Percentiles rank a stretch among this genome's conserved stretches.
Evolutionary conservation across 192 early-diverging fungal species (phyloP).

Genomic region (Funneliformis mosseae): DNA sequence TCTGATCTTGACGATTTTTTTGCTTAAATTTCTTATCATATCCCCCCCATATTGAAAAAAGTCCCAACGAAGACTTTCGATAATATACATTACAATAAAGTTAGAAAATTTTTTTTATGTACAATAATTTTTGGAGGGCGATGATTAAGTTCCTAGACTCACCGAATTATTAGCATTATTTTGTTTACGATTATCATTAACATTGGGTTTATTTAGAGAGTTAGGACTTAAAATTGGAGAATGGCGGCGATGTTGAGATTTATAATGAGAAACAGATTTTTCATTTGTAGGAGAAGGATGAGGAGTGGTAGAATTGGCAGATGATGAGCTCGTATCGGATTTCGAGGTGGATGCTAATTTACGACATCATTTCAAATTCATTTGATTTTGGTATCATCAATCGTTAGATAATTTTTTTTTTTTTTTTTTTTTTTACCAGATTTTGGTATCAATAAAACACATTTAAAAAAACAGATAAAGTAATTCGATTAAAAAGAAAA

Average conservation of each 20-base stretch:
- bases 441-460: background rate
- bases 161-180: background rate
- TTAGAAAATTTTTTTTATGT: background rate
- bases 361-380: background rate
- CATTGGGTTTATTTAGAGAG: background rate
- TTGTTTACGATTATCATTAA: background rate
- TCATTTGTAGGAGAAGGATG: background rate
- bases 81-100: background rate
- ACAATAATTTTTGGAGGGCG: background rate
- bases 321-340: conserved; percentile 21
- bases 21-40: conserved; percentile 20
- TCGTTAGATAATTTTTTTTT: background rate
- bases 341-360: conserved; percentile 10
- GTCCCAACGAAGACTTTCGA: background rate
- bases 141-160: background rate
- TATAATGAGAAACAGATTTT: background rate
- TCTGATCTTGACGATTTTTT: background rate
- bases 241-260: background rate
- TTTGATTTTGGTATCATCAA: background rate
- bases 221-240: background rate
- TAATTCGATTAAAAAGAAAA: background rate
- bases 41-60: conserved; percentile 17
- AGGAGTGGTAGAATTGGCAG: conserved; percentile 11
- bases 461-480: background rate
- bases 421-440: background rate